phyloP scores from a whole-genome alignment of 768 basidiomycete species.

The Boletus insuetus region DNA sequence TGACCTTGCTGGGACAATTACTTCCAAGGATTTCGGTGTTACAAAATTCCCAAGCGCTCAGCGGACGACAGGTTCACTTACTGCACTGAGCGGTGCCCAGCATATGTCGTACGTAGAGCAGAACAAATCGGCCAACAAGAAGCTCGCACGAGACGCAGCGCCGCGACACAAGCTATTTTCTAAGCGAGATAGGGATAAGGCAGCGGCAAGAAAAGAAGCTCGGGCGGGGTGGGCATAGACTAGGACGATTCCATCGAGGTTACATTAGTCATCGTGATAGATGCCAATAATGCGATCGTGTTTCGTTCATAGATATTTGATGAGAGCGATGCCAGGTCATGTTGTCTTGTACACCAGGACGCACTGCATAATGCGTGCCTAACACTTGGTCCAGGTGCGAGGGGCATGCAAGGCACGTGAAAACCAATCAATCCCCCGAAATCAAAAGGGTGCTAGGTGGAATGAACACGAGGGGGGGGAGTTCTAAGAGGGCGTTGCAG shows the following conservation, averaged over 20 bases:
- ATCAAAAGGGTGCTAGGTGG: constrained; percentile 24
- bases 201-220: constrained; percentile 47
- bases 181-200: constrained; percentile 78
- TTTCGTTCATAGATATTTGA: constrained; percentile 12
- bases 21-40: constrained; percentile 80
- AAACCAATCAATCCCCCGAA: constrained; percentile 27
- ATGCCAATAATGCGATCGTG: constrained; percentile 16
- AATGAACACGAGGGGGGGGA: constrained; percentile 25
- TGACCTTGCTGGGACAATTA: constrained; percentile 81
- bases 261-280: constrained; percentile 10
- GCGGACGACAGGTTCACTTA: constrained; percentile 77
- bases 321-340: constrained; percentile 6
- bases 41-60: constrained; percentile 64
- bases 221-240: constrained; percentile 30
- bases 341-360: constrained; percentile 13
- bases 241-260: neutral
- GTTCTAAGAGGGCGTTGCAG: constrained; percentile 13
- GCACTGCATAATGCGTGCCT: constrained; percentile 18
- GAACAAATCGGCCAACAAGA: constrained; percentile 88
- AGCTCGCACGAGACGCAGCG: constrained; percentile 51
- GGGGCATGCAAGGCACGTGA: constrained; percentile 28
- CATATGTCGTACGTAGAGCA: constrained; percentile 93
- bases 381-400: constrained; percentile 22
- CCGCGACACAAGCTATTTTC: constrained; percentile 77
- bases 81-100: constrained; percentile 82